phyloP scores from a whole-genome alignment of 805 yeast genomes.

The Zygosaccharomyces bisporus region DNA sequence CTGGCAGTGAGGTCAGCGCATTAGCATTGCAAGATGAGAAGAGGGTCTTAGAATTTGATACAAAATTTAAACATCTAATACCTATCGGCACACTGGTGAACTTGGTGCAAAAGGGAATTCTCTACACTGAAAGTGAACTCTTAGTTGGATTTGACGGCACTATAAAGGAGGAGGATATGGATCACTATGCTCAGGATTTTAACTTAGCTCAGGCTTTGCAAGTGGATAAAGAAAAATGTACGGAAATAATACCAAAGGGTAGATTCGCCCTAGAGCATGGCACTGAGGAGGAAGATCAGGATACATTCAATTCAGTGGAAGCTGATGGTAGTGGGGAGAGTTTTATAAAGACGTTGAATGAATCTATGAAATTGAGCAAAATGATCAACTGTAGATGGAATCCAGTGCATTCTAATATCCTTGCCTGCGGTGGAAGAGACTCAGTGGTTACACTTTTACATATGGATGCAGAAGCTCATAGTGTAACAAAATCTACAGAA shows the following conservation, averaged over 20 bases:
- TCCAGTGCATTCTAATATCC: slow-evolving; percentile 42
- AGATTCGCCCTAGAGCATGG: slow-evolving; percentile 34
- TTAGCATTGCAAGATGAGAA: slow-evolving; percentile 77
- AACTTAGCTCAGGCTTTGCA: slow-evolving; percentile 54
- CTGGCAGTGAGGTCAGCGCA: slow-evolving; percentile 72
- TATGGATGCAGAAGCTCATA: slow-evolving; percentile 25
- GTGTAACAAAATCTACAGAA: slow-evolving; percentile 13
- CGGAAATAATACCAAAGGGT: slow-evolving; percentile 31
- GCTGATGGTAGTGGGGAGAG: slow-evolving; percentile 12
- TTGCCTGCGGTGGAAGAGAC: slow-evolving; percentile 55
- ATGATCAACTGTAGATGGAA: slow-evolving; percentile 54
- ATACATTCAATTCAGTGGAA: not conserved
- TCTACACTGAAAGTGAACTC: slow-evolving; percentile 68
- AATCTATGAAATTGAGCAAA: slow-evolving; percentile 40
- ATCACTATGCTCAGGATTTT: slow-evolving; percentile 35
- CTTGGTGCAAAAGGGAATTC: slow-evolving; percentile 80
- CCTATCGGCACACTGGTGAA: slow-evolving; percentile 81
- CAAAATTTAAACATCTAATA: slow-evolving; percentile 45
- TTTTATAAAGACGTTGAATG: slow-evolving; percentile 38
- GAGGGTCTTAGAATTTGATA: slow-evolving; percentile 54
- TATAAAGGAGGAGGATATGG: slow-evolving; percentile 27
- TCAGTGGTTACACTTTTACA: slow-evolving; percentile 46
- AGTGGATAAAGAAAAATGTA: slow-evolving; percentile 38
- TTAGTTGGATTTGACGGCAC: slow-evolving; percentile 41
- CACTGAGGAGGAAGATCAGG: slow-evolving; percentile 10